phyloP scores from a whole-genome alignment of 1,284 basidiomycete species.

The Sporisorium exsertum region DNA sequence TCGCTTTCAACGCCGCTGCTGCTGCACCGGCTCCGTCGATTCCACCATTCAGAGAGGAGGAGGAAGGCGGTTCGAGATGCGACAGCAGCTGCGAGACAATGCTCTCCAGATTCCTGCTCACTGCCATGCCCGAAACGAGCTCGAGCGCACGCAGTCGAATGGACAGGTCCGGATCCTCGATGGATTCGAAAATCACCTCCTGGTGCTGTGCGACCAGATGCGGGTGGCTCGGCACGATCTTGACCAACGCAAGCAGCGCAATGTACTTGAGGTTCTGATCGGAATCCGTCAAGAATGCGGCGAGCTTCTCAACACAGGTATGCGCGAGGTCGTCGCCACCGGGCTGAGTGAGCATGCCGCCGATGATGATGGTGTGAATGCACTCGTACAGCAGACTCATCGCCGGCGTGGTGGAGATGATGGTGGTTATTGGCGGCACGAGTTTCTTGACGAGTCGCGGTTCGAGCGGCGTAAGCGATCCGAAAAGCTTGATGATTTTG shows the following conservation, averaged over 20 bases:
- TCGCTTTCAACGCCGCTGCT: constrained; percentile 70
- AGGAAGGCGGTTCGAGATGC: constrained; percentile 78
- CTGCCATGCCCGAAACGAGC: constrained; percentile 89
- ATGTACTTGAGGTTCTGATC: constrained; percentile 98
- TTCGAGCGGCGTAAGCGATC: constrained; percentile 80
- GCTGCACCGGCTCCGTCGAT: constrained; percentile 66
- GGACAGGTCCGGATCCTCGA: constrained; percentile 92
- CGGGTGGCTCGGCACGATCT: constrained; percentile 92
- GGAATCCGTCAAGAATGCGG: constrained; percentile 87
- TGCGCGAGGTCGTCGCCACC: constrained; percentile 78
- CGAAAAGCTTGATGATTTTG: constrained; percentile 87
- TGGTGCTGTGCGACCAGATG: constrained; percentile 91
- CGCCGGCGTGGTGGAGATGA: constrained; percentile 94
- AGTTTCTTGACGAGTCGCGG: constrained; percentile 93
- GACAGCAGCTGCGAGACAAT: constrained; percentile 88
- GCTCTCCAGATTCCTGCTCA: constrained; percentile 83
- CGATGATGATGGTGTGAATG: constrained; percentile 96
- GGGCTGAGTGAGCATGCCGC: constrained; percentile 81
- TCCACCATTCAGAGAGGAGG: not conserved
- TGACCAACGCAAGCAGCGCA: constrained; percentile 90
- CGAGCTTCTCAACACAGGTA: constrained; percentile 92
- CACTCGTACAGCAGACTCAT: constrained; percentile 97
- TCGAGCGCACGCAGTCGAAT: constrained; percentile 95
- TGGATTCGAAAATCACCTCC: constrained; percentile 86
- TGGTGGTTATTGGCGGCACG: constrained; percentile 88